Evolutionary conservation across 2,329 filamentous ascomycete species (phyloP).

Genomic region (Ophiobolus disseminans): DNA sequence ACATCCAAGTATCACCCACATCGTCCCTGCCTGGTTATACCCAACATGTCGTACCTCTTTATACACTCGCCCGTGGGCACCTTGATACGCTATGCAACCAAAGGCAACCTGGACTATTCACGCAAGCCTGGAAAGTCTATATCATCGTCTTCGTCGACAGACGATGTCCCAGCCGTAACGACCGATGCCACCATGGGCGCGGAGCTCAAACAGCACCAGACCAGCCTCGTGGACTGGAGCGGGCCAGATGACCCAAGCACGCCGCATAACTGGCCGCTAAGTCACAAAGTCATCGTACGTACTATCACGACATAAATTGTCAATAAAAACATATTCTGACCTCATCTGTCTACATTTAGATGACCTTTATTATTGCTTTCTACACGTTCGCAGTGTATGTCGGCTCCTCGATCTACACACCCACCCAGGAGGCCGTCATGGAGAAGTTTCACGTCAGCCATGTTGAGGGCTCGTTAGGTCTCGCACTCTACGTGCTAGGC

Average conservation of each 20-base stretch:
- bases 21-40: not conserved
- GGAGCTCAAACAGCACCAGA: constrained; percentile 30
- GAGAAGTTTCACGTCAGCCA: constrained; percentile 59
- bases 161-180: constrained; percentile 20
- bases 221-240: constrained; percentile 50
- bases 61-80: constrained; percentile 28
- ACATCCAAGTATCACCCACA: not conserved
- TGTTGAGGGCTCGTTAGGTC: constrained; percentile 61
- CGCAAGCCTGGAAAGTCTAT: constrained; percentile 19
- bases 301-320: no score
- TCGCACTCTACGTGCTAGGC: constrained; percentile 68
- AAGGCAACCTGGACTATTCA: constrained; percentile 31
- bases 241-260: constrained; percentile 45
- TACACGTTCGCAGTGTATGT: constrained; percentile 68
- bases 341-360: no score
- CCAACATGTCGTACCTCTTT: constrained; percentile 31
- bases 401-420: constrained; percentile 59
- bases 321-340: no score
- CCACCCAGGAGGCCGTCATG: constrained; percentile 55
- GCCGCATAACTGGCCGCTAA: constrained; percentile 45
- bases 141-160: constrained; percentile 25
- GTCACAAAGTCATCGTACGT: constrained; percentile 42
- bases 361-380: constrained; percentile 46
- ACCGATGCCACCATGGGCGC: constrained; percentile 17
- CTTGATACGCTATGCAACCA: constrained; percentile 21